Evolutionary conservation across 371 early-diverging fungal species (phyloP).

Genomic region (Rhizomucor miehei): DNA sequence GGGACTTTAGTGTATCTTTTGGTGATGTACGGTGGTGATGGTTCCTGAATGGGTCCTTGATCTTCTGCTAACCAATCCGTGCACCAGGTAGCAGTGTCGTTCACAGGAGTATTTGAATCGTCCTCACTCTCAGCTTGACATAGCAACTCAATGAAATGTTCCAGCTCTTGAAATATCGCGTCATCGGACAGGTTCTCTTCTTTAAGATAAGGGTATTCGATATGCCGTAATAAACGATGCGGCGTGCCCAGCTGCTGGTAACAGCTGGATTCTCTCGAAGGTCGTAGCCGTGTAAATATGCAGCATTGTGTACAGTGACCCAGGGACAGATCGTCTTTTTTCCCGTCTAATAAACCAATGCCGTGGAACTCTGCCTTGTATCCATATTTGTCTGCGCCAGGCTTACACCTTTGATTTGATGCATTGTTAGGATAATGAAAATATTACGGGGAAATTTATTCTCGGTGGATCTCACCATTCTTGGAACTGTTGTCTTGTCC

Average conservation of each 20-base stretch:
- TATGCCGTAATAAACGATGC: constrained; percentile 24
- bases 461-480: constrained; percentile 58
- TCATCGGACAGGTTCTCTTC: constrained; percentile 15
- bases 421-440: constrained; percentile 1
- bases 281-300: constrained; percentile 39
- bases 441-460: not conserved
- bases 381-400: constrained; percentile 55
- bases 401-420: constrained; percentile 41
- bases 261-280: not conserved
- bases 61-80: constrained; percentile 9
- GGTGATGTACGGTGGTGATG: constrained; percentile 2
- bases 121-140: constrained; percentile 18
- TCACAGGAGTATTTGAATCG: not conserved
- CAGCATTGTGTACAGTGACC: constrained; percentile 86
- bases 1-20: constrained; percentile 10
- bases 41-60: not conserved
- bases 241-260: constrained; percentile 1
- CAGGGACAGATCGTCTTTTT: constrained; percentile 25
- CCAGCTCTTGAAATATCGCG: constrained; percentile 16
- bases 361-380: constrained; percentile 69
- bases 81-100: constrained; percentile 11
- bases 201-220: constrained; percentile 39
- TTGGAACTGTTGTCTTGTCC: constrained; percentile 84
- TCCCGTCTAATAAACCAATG: constrained; percentile 57
- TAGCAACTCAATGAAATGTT: constrained; percentile 15